Evolutionary conservation across 2,329 filamentous ascomycete species (phyloP).

Genomic region (Phyllachora maydis): DNA sequence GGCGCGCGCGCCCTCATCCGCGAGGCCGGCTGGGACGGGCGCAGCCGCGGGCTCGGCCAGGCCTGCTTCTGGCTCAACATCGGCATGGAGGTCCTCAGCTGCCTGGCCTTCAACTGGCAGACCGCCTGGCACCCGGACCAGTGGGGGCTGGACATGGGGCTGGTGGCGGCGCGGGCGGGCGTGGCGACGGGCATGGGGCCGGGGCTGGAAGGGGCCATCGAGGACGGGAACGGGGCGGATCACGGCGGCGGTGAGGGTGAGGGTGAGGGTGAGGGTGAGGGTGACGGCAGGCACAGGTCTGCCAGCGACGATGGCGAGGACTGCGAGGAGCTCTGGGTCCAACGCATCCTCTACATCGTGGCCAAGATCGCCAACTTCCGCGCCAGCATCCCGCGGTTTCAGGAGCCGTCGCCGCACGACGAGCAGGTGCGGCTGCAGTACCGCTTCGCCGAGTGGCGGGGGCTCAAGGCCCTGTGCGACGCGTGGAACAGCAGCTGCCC

Average conservation of each 20-base stretch:
- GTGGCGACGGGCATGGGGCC: conserved; percentile 3
- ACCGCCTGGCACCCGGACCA: conserved; percentile 77
- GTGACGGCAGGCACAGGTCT: too few species aligned
- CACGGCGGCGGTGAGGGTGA: conserved; percentile 1
- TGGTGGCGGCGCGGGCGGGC: conserved; percentile 13
- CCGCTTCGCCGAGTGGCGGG: conserved; percentile 56
- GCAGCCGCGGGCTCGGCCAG: conserved; percentile 55
- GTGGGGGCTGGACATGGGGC: conserved; percentile 71
- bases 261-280: too few species aligned
- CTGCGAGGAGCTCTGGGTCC: conserved; percentile 68
- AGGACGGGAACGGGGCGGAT: conserved; percentile 3
- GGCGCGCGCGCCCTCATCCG: conserved; percentile 72
- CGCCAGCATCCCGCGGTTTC: conserved; percentile 41
- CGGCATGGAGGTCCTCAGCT: conserved; percentile 75
- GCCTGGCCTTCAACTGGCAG: conserved; percentile 71
- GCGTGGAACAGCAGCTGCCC: conserved; percentile 64
- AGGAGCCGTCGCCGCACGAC: conserved; percentile 35
- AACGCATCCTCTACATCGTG: conserved; percentile 73
- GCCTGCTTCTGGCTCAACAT: conserved; percentile 94
- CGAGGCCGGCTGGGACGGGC: conserved; percentile 76
- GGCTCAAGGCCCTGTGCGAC: conserved; percentile 63
- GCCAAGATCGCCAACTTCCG: conserved; percentile 77
- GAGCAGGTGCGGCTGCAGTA: conserved; percentile 43
- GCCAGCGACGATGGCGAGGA: conserved; percentile 27
- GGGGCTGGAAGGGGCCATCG: conserved; percentile 1